Evolutionary conservation across 139 green algal genomes (phyloP), one percentile per base, ranked within the genome.

Genomic region (Chlorella sp.): DNA sequence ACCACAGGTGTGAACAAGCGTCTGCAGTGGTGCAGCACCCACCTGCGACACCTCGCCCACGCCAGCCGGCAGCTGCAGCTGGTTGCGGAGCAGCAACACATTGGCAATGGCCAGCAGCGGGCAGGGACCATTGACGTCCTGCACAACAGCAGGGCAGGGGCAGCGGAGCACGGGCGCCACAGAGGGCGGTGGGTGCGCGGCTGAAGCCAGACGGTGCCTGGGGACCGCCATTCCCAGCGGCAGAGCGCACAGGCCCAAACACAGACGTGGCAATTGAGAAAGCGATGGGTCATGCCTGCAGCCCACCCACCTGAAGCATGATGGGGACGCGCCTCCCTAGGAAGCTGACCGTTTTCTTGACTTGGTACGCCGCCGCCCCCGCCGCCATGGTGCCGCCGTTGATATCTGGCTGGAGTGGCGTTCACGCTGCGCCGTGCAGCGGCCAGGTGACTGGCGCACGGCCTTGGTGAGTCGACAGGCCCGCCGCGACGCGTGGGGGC

Each of bases 91-190:
- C 22, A 97, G 93, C 32, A 99, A 91, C n/a, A 96, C 92, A 75
- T 99, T 98, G 28, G 95, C 93, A 18, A 99, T 96, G 0, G 97
- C 98, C 1, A 99, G 90, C 48, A 99, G 91, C 0, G 98, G 98
- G 91, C 98, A 99, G 7, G 98, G 98, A 0, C 98, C 98, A 73
- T 99, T 99, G 7, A 95, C 88, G 88, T 98, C 98, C 90, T 99
- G 98, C 75, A 97, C 30, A 11, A 42, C 28, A 36, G 68, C 26
- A 76, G 68, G 11, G 26, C 68, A 76, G 68, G 26, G 68, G 26
- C 3, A 32, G 68, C 68, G 26, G 68, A 30, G 68, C 9, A 77
- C 16, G 68, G 26, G 68, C 68, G 30, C 30, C 37, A 81, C 4
- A 48, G 75, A n/a, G 34, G 75, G 75, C 75, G 68, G 28, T 76